phyloP scores from a whole-genome alignment of 768 basidiomycete genomes.

The Lactarius hengduanensis region DNA sequence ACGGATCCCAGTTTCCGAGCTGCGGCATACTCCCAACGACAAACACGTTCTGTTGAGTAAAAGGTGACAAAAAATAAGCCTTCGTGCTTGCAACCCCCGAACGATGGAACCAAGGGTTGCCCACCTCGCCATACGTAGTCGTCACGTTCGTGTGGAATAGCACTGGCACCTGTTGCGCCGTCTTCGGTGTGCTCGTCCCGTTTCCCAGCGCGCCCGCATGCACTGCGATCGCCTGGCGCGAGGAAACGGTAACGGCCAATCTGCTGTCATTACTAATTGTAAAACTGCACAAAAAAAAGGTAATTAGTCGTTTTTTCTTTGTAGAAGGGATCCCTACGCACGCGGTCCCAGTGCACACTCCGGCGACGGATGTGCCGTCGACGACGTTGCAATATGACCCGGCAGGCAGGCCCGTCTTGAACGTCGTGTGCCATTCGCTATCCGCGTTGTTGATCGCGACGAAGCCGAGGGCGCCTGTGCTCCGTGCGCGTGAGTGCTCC shows the following conservation, averaged over 20 bases:
- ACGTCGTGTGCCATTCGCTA: conserved; percentile 52
- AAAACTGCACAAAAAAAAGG: conserved; percentile 25
- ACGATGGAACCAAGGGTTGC: not conserved
- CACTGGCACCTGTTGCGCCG: conserved; percentile 13
- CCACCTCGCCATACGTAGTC: conserved; percentile 57
- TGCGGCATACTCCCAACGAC: conserved; percentile 55
- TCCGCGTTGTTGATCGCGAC: conserved; percentile 69
- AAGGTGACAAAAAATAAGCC: not conserved
- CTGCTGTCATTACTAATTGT: conserved; percentile 19
- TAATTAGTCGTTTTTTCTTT: not conserved
- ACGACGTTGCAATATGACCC: conserved; percentile 68
- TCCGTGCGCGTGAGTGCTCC: not conserved
- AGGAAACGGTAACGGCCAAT: conserved; percentile 31
- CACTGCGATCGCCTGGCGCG: conserved; percentile 33
- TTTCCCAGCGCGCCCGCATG: conserved; percentile 27
- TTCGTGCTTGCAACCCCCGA: not conserved
- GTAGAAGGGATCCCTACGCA: conserved; percentile 31
- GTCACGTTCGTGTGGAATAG: conserved; percentile 53
- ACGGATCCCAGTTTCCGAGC: conserved; percentile 52
- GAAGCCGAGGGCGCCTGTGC: conserved; percentile 53
- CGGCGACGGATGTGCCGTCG: conserved; percentile 43
- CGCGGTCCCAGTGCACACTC: conserved; percentile 52
- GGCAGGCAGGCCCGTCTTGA: conserved; percentile 54
- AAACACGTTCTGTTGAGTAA: conserved; percentile 52
- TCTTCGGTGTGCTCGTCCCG: not conserved